Evolutionary conservation across 352 stramenopile species (phyloP), one percentile per base, ranked within the genome.

Genomic region (Hyaloperonospora brassicae): DNA sequence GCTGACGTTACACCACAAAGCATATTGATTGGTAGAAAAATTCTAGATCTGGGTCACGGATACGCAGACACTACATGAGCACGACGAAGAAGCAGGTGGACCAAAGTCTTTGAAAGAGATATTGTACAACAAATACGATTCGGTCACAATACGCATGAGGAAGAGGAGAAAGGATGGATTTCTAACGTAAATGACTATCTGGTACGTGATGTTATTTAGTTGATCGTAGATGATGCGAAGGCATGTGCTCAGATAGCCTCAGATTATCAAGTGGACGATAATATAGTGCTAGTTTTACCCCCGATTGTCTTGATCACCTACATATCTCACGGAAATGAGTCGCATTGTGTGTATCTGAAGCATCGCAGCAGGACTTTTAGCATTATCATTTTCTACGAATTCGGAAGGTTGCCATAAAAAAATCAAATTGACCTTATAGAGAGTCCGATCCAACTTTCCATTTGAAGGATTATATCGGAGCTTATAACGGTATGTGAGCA

Each of bases 251-350:
- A 56, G 42, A 52, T 62, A 17, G 47, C 42, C 1, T 10, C 3
- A 11, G 42, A 56, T 5, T 62, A 57, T 10, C 47, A 57, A 22
- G 8, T 49, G 14, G 47, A 49, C 21, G 31, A 57, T 2, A 38
- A 2, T 21, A 38, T 1, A 11, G 24, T 60, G 6, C 8, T 50
- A 3, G 2, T 58, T 47, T n/a, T 51, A 34, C 14, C 51, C 42
- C 5, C 13, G 10, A 34, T 24, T 1, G 12, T 10, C 6, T 21
- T 22, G 1, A 27, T 10, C 8, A 11, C 9, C 22, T 14, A 5
- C 3, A 6, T 25, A 50, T 36, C 21, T 1, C 35, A 50, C 14
- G 39, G 47, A 25, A 41, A 61, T n/a, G 2, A 6, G 17, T 0
- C 49, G 27, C 7, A 12, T 55, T 1, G 27, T 31, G 3, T 3